phyloP scores from a whole-genome alignment of 768 basidiomycete species.

The Ramaria sp. region DNA sequence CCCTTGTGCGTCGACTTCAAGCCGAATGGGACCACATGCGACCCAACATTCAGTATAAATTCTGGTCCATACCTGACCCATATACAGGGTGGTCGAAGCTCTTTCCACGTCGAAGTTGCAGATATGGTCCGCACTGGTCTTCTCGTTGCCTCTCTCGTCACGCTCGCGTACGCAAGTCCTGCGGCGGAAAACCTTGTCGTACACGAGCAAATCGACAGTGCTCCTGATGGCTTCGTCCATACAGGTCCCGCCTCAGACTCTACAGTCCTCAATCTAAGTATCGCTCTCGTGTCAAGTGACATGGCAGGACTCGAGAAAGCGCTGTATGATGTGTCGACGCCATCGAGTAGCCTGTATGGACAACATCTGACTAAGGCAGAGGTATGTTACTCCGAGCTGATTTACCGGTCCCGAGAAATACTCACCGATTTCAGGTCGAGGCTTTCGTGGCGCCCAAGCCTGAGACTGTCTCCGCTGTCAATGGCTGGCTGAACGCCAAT shows the following conservation, averaged over 20 bases:
- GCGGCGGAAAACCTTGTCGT: slow-evolving; percentile 12
- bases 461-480: slow-evolving; percentile 17
- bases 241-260: slow-evolving; percentile 14
- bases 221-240: slow-evolving; percentile 20
- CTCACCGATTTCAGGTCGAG: slow-evolving; percentile 16
- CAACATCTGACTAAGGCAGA: slow-evolving; percentile 24
- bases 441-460: slow-evolving; percentile 19
- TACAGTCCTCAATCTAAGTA: slow-evolving; percentile 23
- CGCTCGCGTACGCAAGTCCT: slow-evolving; percentile 7
- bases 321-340: slow-evolving; percentile 27
- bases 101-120: not conserved
- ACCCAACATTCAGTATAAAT: not conserved
- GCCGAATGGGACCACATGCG: no score
- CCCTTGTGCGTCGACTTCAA: no score
- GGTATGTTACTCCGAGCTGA: slow-evolving; percentile 12
- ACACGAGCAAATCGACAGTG: slow-evolving; percentile 15
- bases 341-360: slow-evolving; percentile 23
- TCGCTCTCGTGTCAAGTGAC: slow-evolving; percentile 26
- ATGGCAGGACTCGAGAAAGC: slow-evolving; percentile 25
- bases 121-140: not conserved
- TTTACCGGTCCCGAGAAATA: not conserved
- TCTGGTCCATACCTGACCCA: not conserved
- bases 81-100: not conserved
- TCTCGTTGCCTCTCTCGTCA: not conserved
- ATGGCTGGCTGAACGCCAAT: slow-evolving; percentile 17